Evolutionary conservation across 331 rosid genomes (phyloP), one percentile per base, ranked within the genome.

Genomic region (Malus hybrid): DNA sequence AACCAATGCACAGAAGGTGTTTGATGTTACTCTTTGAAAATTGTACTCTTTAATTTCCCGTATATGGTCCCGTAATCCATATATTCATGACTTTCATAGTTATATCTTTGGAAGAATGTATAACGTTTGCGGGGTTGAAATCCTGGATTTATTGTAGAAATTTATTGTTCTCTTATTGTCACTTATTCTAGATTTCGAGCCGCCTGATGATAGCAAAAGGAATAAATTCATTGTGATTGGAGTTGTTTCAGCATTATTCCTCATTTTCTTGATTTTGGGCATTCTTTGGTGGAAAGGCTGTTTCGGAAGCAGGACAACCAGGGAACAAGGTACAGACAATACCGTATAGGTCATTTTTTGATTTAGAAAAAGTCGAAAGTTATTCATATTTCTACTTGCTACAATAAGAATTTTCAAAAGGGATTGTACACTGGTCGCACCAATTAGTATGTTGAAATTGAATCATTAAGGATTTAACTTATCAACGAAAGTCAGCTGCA

Each of bases 231-330:
- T 75, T 9, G 66, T 64, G 39, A 44, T 20, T 53, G 78, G 78
- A 66, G 78, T 50, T 75, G 72, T 53, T 50, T 75, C 64, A 10
- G 56, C 34, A 0, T 20, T 75, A 10, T 75, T 62, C 65, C 53
- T 75, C 15, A 9, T 64, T 28, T 33, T 65, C 52, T 13, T 22
- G 6, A 34, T 7, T 52, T 15, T 73, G 6, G 68, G 68, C 68
- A 36, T 73, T 26, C 76, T 73, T 60, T 73, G 76, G 76, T 73
- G 26, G 20, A 73, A 46, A 73, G 68, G 76, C 42, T 73, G 58
- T 39, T 73, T 73, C 0, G 29, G 68, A 72, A 12, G 33, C 72
- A 75, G 32, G 78, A 64, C 63, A 33, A n/a, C 72, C 11, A 75
- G 78, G 36, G 78, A 75, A 75, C 24, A 75, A 65, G 78, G 78